Base-by-base conservation (phyloP, 441 rosid species). In the Populus trichocarpa region DNA sequence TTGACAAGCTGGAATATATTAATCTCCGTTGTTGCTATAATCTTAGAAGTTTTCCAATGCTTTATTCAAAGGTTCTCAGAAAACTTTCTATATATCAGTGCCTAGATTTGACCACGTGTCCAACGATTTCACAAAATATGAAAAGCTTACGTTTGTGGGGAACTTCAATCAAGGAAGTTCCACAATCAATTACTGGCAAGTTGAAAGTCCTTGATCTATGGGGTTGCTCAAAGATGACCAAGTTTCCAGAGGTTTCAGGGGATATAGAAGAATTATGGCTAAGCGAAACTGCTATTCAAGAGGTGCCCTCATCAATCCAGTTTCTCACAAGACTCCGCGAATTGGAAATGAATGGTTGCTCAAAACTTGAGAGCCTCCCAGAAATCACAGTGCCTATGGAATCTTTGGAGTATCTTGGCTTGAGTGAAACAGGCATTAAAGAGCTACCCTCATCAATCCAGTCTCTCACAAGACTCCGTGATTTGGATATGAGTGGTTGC, bases 191-290 rank as follows among this genome's bases (percentile, higher is more conserved):
- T 23, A 4, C 2, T 46, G 2, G 20, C 1, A 57, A 46, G 20
- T 5, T 80, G 0, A 2, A 12, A 20, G 7, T 2, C 68, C 85
- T 83, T 9, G 3, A 4, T 53, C 16, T 84, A 0, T 0, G 0
- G 1, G 46, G 77, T 1, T 86, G 83, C 78, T 65, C 67, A 18
- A 79, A 72, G 20, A 63, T 82, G 10, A 78, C 76, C 18, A 33
- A 7, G 2, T 70, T 82, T 8, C 82, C 76, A 36, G 79, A 8
- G 71, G 1, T 25, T 25, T 25, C 25, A 25, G 25, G 25, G 25
- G 25, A 25, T 25, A 25, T 25, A 25, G 25, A 25, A 25, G 25
- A 25, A 25, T 25, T 25, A 25, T 25, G 25, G 1, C 25, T 25
- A 25, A 25, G 25, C 25, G 25, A 25, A 25, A 25, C 25, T 25